Evolutionary conservation across 2,329 filamentous ascomycete genomes (phyloP), one percentile per base, ranked within the genome.

Genomic region (Alternaria novae-zelandiae): DNA sequence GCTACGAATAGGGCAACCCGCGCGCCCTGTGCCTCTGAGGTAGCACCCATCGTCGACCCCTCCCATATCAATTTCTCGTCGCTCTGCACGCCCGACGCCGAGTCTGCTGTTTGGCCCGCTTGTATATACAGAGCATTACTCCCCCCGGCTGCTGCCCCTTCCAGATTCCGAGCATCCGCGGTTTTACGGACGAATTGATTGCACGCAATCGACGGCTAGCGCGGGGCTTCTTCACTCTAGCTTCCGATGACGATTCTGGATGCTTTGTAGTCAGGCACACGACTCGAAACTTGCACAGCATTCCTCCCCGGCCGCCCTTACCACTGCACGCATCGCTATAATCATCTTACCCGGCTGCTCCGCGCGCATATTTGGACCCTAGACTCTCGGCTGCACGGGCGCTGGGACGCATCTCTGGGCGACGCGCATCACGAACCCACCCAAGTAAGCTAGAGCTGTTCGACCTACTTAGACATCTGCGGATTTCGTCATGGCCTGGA

Each of bases 401-500:
- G 47, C 61, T 54, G 55, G 59, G 56, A 68, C 64, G 57, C 53
- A 60, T 56, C 50, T 59, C 47, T 41, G 50, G 60, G 51, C 57
- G 54, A 30, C 63, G 65, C 57, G 64, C 45, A 63, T 66, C 57
- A 63, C 66, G 46, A 47, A 20, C 51, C 60, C 59, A 57, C 47
- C 56, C 54, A 54, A 30, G 69, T 70, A 69, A 67, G 67, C 67
- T 69, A 64, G 63, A 67, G 64, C 67, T 66, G 61, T 58, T 56
- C 63, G 41, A 57, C 61, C 63, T 66, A 69, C 61, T 60, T 65
- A 70, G 66, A 66, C 66, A 36, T 64, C 60, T 61, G 59, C 49
- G 57, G 50, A 65, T 70, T 67, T 67, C 69, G 67, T 71, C 69
- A 72, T 74, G 65, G 61, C 60, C 51, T 44, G 32, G 47, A 25